Conservation (phyloP, 1,139 yeast species). For the Kurtzmaniella quercitrusa region DNA sequence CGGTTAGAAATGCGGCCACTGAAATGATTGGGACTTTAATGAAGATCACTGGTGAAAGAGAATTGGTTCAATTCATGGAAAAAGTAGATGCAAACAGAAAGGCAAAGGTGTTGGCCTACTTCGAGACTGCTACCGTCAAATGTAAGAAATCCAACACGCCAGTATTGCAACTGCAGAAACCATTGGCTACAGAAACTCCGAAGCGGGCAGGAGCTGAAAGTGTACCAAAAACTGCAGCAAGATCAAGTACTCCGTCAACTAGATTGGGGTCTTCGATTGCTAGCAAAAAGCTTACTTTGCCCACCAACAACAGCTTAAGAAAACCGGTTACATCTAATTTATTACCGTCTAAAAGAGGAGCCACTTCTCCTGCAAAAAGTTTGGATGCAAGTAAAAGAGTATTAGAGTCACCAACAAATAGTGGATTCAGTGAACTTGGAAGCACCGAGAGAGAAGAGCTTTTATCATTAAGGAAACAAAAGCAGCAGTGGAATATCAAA, state of each 20-base stretch:
- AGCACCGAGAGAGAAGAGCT: slow-evolving; percentile 44
- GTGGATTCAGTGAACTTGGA: slow-evolving; percentile 11
- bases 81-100: slow-evolving; percentile 72
- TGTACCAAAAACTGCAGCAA: slow-evolving; percentile 12
- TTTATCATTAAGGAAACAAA: slow-evolving; percentile 35
- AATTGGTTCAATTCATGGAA: slow-evolving; percentile 55
- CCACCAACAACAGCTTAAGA: slow-evolving; percentile 5
- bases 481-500: slow-evolving; percentile 10
- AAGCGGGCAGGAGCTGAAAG: slow-evolving; percentile 1
- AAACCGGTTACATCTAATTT: slow-evolving; percentile 16
- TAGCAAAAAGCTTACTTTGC: slow-evolving; percentile 7
- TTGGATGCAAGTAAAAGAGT: slow-evolving; percentile 23
- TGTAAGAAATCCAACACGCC: slow-evolving; percentile 16
- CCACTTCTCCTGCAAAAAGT: slow-evolving; percentile 62
- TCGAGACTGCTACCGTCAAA: slow-evolving; percentile 53
- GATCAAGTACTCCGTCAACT: slow-evolving; percentile 5
- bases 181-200: slow-evolving; percentile 9
- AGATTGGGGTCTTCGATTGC: slow-evolving; percentile 2
- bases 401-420: slow-evolving; percentile 27
- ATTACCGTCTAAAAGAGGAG: slow-evolving; percentile 61
- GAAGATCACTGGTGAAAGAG: slow-evolving; percentile 77
- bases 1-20: slow-evolving; percentile 75
- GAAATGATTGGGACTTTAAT: slow-evolving; percentile 78
- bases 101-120: slow-evolving; percentile 60
- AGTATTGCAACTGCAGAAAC: slow-evolving; percentile 8